Evolutionary conservation across 2,329 filamentous ascomycete species (phyloP), one percentile per base, ranked within the genome.

Genomic region (Dactylellina drechsleri): DNA sequence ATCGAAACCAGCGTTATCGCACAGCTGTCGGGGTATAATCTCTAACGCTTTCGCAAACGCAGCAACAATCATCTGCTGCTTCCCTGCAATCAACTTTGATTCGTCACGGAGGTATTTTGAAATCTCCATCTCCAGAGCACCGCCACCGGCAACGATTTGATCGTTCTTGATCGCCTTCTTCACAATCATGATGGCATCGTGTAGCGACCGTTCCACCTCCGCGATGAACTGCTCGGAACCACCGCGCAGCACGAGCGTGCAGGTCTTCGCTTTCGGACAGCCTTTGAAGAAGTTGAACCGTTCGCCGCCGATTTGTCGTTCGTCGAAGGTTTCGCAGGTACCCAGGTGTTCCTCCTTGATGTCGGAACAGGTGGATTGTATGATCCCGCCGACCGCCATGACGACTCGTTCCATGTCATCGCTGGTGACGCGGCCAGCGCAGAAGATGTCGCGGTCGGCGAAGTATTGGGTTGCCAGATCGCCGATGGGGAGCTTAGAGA

Each of bases 111-210:
- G 88, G 84, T 97, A 96, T 45, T 93, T 91, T 5, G 93, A 97
- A 61, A 98, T 83, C 83, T 98, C 95, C 94, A 99, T 98, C 86
- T 99, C 95, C 80, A 87, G 89, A 16, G 95, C 94, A 82, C 95
- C 95, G 79, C 95, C 95, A 80, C 95, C 95, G 53, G 93, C 95
- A 26, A 99, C 95, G 78, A 99, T 97, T 81, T 88, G 91, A 81
- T 90, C 90, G 86, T 98, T 96, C 85, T 92, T 92, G 83, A 98
- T 92, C 28, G 95, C 92, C 76, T 96, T 93, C 88, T 98, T 98
- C 81, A 99, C 95, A 80, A 99, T 97, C 95, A 99, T 99, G 84
- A 99, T 98, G 79, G 95, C 95, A 81, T 99, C 95, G 86, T 99
- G 95, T 78, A 99, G 87, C 81, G 92, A 97, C 77, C 95, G 92